Percentiles rank a stretch among this genome's conserved stretches.
These are phyloP conservation scores for Candida sp. DNA, from an alignment of 1,139 yeast species.

Conservation along the genomic window DNA sequence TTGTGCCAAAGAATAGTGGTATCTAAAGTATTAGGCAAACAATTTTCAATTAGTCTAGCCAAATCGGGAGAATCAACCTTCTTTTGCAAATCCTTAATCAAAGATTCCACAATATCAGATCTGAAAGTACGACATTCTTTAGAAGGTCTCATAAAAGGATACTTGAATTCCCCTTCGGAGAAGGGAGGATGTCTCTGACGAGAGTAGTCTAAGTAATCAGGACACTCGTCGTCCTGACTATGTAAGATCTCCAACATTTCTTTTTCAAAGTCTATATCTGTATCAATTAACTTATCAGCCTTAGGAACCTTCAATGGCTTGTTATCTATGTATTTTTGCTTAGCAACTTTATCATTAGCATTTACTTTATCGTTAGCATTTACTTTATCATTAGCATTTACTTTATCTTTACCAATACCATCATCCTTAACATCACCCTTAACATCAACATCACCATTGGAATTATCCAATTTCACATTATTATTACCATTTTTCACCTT, in stretches of 20 bases:
- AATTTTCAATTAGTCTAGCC: conserved; percentile 73
- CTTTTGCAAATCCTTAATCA: conserved; percentile 49
- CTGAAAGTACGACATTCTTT: conserved; percentile 68
- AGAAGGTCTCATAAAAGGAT: conserved; percentile 78
- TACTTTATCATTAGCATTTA: neutral
- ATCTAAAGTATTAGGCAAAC: conserved; percentile 85
- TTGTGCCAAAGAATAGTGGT: conserved; percentile 81
- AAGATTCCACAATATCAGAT: conserved; percentile 60
- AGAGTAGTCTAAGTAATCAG: conserved; percentile 41
- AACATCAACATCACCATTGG: no score
- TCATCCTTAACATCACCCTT: neutral
- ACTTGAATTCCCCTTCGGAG: conserved; percentile 42
- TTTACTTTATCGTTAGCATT: neutral
- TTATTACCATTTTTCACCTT: neutral
- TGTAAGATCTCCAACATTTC: conserved; percentile 17
- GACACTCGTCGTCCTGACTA: conserved; percentile 23
- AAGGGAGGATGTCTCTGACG: conserved; percentile 45
- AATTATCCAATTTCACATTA: no score
- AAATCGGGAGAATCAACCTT: conserved; percentile 61
- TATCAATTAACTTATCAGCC: neutral
- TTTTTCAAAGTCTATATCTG: neutral
- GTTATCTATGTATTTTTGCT: neutral
- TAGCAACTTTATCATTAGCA: neutral
- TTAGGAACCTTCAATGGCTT: neutral
- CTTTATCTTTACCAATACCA: neutral